These are phyloP conservation scores for Metschnikowia gruessii DNA, from an alignment of 805 yeast species.

Conservation along the genomic window DNA sequence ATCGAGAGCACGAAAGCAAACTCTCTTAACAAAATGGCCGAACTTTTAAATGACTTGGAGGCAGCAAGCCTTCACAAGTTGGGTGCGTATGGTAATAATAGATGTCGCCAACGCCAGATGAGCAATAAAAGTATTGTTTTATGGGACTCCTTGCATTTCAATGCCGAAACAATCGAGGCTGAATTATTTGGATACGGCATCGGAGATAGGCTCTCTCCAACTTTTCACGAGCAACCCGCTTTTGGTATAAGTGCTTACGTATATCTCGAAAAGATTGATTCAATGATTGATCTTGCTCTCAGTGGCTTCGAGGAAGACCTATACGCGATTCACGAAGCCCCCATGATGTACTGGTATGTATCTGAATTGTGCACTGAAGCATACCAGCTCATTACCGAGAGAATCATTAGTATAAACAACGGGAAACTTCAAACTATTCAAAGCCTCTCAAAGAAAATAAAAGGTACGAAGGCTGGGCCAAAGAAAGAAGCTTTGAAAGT, in stretches of 20 bases:
- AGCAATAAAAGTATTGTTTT: slow-evolving; percentile 49
- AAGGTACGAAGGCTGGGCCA: slow-evolving; percentile 39
- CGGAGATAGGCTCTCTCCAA: slow-evolving; percentile 30
- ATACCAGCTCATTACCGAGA: slow-evolving; percentile 44
- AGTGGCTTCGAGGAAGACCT: slow-evolving; percentile 75
- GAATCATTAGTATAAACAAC: slow-evolving; percentile 32
- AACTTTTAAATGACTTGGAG: slow-evolving; percentile 40
- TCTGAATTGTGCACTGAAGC: slow-evolving; percentile 44
- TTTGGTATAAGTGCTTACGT: slow-evolving; percentile 72
- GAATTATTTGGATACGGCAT: slow-evolving; percentile 36
- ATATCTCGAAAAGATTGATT: slow-evolving; percentile 58
- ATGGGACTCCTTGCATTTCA: slow-evolving; percentile 83
- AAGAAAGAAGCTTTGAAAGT: slow-evolving; percentile 41
- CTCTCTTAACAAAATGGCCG: slow-evolving; percentile 12
- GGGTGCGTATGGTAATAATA: slow-evolving; percentile 48
- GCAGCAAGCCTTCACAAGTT: slow-evolving; percentile 36
- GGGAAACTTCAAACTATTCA: slow-evolving; percentile 13
- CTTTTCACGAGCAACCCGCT: slow-evolving; percentile 37
- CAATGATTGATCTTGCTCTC: slow-evolving; percentile 71
- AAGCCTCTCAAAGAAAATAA: slow-evolving; percentile 26
- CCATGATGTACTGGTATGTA: slow-evolving; percentile 66
- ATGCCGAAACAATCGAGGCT: slow-evolving; percentile 62
- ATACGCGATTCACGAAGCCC: slow-evolving; percentile 67
- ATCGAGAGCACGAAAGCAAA: slow-evolving; percentile 7
- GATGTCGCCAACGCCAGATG: slow-evolving; percentile 80